A percentile compares a stretch with the other conserved stretches of the same genome.
Conservation (phyloP, 257 asterid genomes). For the Anisodus tanguticus region DNA sequence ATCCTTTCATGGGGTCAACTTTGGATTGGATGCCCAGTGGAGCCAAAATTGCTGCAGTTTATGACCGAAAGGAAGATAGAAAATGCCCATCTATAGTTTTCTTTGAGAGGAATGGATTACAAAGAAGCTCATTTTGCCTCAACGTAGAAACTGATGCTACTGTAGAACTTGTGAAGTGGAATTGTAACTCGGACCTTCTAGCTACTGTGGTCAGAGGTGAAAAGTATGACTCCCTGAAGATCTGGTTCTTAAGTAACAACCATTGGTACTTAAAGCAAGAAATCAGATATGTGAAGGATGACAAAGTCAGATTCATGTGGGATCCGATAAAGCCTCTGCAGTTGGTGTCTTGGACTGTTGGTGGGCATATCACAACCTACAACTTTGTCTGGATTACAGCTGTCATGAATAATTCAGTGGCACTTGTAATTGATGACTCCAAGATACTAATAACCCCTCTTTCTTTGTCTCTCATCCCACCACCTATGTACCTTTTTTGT, state of each 20-base stretch:
- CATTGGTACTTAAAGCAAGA: slow-evolving; percentile 96
- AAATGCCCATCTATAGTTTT: slow-evolving; percentile 71
- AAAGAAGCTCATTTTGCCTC: slow-evolving; percentile 82
- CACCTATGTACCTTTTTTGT: slow-evolving; percentile 77
- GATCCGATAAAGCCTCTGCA: slow-evolving; percentile 72
- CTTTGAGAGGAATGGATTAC: slow-evolving; percentile 88
- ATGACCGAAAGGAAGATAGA: slow-evolving; percentile 57
- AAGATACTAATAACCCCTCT: slow-evolving; percentile 76
- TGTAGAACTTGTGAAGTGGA: slow-evolving; percentile 79
- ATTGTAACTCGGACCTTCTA: slow-evolving; percentile 87
- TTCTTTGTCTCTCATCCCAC: slow-evolving; percentile 80
- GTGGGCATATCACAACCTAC: slow-evolving; percentile 62
- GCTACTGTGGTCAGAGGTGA: slow-evolving; percentile 77
- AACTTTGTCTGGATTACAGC: slow-evolving; percentile 88
- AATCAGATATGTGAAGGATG: slow-evolving; percentile 70
- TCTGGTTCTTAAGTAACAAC: slow-evolving; percentile 87
- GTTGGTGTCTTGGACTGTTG: slow-evolving; percentile 74
- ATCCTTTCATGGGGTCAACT: slow-evolving; percentile 70
- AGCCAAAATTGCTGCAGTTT: slow-evolving; percentile 77
- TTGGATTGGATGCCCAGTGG: slow-evolving; percentile 90
- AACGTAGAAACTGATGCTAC: slow-evolving; percentile 55
- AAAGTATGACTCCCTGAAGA: slow-evolving; percentile 67
- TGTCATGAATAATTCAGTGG: slow-evolving; percentile 72
- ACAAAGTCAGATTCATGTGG: slow-evolving; percentile 75
- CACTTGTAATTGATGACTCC: slow-evolving; percentile 86